These are phyloP conservation scores for Plantago coronopus DNA, from an alignment of 305 asterid species.

Conservation along the genomic window DNA sequence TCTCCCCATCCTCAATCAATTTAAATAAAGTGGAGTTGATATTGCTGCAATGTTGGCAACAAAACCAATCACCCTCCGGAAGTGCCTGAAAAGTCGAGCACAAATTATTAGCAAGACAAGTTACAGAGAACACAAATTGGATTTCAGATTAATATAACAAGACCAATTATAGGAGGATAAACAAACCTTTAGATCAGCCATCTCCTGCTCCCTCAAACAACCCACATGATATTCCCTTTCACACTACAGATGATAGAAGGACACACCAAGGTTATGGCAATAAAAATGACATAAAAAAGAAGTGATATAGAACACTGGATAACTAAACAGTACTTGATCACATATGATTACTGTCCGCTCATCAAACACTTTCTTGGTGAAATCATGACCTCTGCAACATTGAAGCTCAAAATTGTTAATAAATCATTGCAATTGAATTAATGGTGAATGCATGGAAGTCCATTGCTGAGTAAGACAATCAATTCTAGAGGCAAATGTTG, in stretches of 20 bases:
- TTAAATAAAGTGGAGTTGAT: constrained; percentile 55
- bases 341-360: constrained; percentile 78
- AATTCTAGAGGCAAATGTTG: constrained; percentile 10
- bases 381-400: constrained; percentile 62
- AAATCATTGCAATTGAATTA: neutral
- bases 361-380: constrained; percentile 54
- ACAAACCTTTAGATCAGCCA: constrained; percentile 67
- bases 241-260: constrained; percentile 47
- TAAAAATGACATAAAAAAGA: constrained; percentile 11
- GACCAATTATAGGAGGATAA: constrained; percentile 4
- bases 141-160: neutral
- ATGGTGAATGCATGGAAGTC: too few relatives aligned
- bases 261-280: constrained; percentile 18
- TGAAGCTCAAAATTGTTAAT: constrained; percentile 18
- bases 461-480: neutral
- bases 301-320: constrained; percentile 14
- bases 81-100: constrained; percentile 51
- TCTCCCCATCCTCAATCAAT: constrained; percentile 55
- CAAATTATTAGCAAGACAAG: constrained; percentile 13
- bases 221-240: constrained; percentile 89
- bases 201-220: constrained; percentile 67
- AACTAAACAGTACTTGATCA: constrained; percentile 59
- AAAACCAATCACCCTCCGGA: constrained; percentile 83
- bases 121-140: neutral
- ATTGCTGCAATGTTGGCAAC: constrained; percentile 49